Base-by-base conservation (phyloP, 805 yeast species). In the Yarrowia bubula region DNA sequence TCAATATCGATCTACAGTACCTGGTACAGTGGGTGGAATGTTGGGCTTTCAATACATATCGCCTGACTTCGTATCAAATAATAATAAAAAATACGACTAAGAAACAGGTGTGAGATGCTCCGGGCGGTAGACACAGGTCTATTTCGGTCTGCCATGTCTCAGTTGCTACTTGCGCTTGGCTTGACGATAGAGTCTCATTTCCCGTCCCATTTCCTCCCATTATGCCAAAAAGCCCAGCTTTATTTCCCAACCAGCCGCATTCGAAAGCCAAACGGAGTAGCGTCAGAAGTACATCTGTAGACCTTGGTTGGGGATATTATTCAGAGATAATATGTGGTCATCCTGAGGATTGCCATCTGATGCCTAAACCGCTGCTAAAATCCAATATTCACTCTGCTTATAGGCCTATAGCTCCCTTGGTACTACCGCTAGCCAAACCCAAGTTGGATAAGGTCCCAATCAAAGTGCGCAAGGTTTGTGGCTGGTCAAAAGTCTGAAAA, bases 221-320 rank as follows among this genome's bases (percentile, higher is more conserved):
- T 47, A 38, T 47, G 51, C 38, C 53, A n/a, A 33, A 22, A 15
- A 35, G 15, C 31, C 55, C 55, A 48, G 55, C 55, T 33, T 8
- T 48, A 48, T n/a, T 32, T 18, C 55, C 35, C 33, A 48, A 35
- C 55, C 55, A 48, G 55, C 55, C 55, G 55, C 55, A 35, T 48
- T 33, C 53, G 32, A 47, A 48, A 48, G 41, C 55, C 41, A 48
- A 48, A 48, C 15, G 55, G 4, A 14, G 33, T n/a, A 42, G 48
- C 33, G 14, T 46, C 35, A 44, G n/a, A 22, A 22, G n/a, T 46
- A 38, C 55, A 35, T n/a, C 15, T 33, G 3, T 8, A 35, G 55
- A 18, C 55, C 15, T 17, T 6, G 38, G n/a, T 28, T 15, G 7
- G 31, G 31, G 7, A n/a, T 48, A 48, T 48, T 48, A 48, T 48